Evolutionary conservation across 176 grass and related monocot species (phyloP), one percentile per base, ranked within the genome.

Genomic region (Cenchrus fungigraminus): DNA sequence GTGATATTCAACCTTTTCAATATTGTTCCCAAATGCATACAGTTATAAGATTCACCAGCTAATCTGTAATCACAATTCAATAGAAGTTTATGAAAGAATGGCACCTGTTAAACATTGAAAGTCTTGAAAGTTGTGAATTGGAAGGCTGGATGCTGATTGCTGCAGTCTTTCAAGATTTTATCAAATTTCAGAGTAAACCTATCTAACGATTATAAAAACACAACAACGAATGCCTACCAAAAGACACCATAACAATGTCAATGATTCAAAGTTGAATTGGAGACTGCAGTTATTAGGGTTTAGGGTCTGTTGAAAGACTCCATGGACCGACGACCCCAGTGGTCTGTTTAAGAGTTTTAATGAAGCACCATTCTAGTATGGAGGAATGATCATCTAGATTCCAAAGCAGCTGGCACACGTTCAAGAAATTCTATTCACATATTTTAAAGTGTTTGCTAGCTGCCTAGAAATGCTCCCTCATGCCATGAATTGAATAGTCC

Each of bases 211-310:
- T 62, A 16, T 47, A 54, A 34, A 69, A 74, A 68, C 25, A 57
- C 65, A 31, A 17, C 54, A 73, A 55, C 8, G 17, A 70, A 83
- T 78, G 50, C 15, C 71, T 65, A 49, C 11, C 60, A 19, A 29
- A 90, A 71, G 51, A 60, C 49, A 40, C 49, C 71, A 17, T 8
- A 22, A 90, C 44, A 69, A 74, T 54, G 31, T 53, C 75, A 80
- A 79, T 54, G 72, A 46, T 64, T 81, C 17, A 20, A 9, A 54
- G 50, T 42, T 66, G 51, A 68, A 31, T 71, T 65, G 84, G 73
- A 90, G 69, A 60, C 11, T 69, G 52, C 47, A 56, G 20, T 65
- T 55, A 55, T 63, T 29, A 4, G 45, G 31, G 31, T 32, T 32
- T 32, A 32, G 31, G 31, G 31, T 31, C 31, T 31, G 31, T 31